Conservation (phyloP, 179 eudicot genomes). For the Spergularia azorica region DNA sequence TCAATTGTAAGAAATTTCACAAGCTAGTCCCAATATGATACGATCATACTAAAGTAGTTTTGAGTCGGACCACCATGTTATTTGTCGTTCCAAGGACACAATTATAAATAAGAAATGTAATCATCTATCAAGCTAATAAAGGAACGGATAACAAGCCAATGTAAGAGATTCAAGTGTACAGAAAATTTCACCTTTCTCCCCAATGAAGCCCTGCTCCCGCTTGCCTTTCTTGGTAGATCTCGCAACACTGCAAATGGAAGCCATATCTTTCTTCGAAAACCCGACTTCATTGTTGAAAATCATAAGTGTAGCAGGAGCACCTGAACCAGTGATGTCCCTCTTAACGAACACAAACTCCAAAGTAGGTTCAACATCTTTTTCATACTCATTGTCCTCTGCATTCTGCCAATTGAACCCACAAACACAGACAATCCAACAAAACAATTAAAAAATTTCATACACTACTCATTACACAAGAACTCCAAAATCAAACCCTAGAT, state of each 20-base stretch:
- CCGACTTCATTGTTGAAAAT: conserved; percentile 48
- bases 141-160: background rate
- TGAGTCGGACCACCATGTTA: too few species aligned
- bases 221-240: conserved; percentile 48
- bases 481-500: too few species aligned
- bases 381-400: conserved; percentile 41
- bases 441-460: background rate
- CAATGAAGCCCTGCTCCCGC: conserved; percentile 40
- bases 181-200: conserved; percentile 41
- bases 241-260: conserved; percentile 45
- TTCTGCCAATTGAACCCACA: conserved; percentile 25
- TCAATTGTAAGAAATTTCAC: too few species aligned
- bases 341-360: conserved; percentile 33
- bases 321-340: conserved; percentile 31
- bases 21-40: too few species aligned
- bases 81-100: too few species aligned
- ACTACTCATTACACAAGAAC: background rate
- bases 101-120: too few species aligned
- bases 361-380: conserved; percentile 30
- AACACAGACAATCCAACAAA: background rate
- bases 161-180: background rate
- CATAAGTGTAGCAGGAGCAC: conserved; percentile 39
- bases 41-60: too few species aligned
- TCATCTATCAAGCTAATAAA: too few species aligned
- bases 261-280: conserved; percentile 33